A percentile compares a stretch with the other conserved stretches of the same genome.
Conservation (phyloP, 371 early-diverging fungal genomes). For the Gilbertella persicaria region DNA sequence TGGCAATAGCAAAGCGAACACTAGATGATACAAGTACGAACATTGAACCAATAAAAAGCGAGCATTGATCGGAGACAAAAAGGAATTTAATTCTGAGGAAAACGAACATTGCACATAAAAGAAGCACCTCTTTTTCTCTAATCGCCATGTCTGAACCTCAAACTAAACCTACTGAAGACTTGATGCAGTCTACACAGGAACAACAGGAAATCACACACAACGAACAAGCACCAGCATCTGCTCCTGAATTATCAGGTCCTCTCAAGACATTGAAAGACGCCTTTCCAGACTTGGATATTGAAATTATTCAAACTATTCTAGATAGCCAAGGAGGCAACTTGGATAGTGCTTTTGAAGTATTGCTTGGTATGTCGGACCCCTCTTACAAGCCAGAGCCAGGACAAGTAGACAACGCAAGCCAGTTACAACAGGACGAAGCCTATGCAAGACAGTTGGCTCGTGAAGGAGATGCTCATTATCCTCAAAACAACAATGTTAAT, state of each 20-base stretch:
- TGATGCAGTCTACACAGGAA: constrained; percentile 1
- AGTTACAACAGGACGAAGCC: constrained; percentile 35
- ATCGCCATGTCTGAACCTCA: constrained; percentile 13
- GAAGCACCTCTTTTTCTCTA: background rate
- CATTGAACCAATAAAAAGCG: too few relatives aligned
- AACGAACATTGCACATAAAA: too few relatives aligned
- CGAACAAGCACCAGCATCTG: background rate
- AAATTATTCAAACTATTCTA: constrained; percentile 39
- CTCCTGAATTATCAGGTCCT: constrained; percentile 7
- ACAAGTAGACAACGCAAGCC: constrained; percentile 12
- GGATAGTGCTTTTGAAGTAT: constrained; percentile 37
- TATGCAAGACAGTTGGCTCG: constrained; percentile 35
- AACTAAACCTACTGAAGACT: background rate
- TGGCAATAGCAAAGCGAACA: too few relatives aligned
- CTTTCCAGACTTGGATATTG: constrained; percentile 35
- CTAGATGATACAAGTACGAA: too few relatives aligned
- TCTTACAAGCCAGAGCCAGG: constrained; percentile 31
- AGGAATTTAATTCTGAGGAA: too few relatives aligned
- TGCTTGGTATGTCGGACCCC: constrained; percentile 41
- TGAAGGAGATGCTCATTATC: constrained; percentile 23
- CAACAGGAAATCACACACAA: too few relatives aligned
- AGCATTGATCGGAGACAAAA: too few relatives aligned
- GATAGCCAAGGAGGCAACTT: constrained; percentile 28
- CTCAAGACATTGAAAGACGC: constrained; percentile 35
- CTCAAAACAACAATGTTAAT: constrained; percentile 2